Evolutionary conservation across 495 filamentous ascomycete genomes (phyloP).

Genomic region (Rostrohypoxylon terebratum): DNA sequence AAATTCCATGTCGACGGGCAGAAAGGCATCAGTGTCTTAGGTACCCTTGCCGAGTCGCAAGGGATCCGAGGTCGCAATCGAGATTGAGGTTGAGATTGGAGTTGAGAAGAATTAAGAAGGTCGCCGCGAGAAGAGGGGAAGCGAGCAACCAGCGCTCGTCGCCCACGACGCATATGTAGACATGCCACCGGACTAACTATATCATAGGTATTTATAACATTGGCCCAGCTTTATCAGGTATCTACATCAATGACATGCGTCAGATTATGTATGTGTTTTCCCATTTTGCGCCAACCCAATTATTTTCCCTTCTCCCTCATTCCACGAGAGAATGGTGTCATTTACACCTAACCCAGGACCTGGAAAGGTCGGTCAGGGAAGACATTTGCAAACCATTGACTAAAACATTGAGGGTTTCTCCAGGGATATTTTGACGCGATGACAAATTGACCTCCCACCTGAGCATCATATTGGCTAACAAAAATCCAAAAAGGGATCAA

Average conservation of each 20-base stretch:
- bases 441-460: conserved; percentile 35
- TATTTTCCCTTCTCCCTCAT: conserved; percentile 33
- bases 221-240: background rate
- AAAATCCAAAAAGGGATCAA: conserved; percentile 39
- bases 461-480: conserved; percentile 44
- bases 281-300: conserved; percentile 3
- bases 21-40: conserved; percentile 30
- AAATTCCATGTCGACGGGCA: conserved; percentile 60
- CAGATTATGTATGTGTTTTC: background rate
- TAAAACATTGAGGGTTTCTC: conserved; percentile 23
- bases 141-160: conserved; percentile 1
- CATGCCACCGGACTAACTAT: conserved; percentile 12
- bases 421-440: conserved; percentile 32
- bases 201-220: conserved; percentile 30
- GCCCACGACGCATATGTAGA: conserved; percentile 1
- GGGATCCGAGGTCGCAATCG: background rate
- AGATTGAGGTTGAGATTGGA: conserved; percentile 1
- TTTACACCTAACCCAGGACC: conserved; percentile 2
- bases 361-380: conserved; percentile 15
- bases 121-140: background rate
- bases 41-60: background rate
- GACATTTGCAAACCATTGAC: conserved; percentile 30
- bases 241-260: conserved; percentile 5
- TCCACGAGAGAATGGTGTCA: conserved; percentile 32
- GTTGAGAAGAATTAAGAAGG: background rate